Evolutionary conservation across 2,329 filamentous ascomycete species (phyloP), one percentile per base, ranked within the genome.

Genomic region (Fusarium guadeloupense): DNA sequence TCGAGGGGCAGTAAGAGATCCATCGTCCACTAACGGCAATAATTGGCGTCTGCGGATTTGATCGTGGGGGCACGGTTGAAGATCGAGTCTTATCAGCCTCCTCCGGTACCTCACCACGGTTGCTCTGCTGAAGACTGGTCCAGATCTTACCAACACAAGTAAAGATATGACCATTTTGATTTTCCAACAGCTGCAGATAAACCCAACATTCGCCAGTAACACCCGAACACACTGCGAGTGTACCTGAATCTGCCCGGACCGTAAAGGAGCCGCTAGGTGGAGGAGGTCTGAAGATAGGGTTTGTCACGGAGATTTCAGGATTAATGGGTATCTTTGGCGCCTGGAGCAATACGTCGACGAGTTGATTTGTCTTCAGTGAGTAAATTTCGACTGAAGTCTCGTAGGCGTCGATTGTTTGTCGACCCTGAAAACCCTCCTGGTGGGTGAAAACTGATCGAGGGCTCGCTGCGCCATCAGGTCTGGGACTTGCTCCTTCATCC

Each of bases 321-420:
- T 83, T 80, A 68, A 91, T 75, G 40, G 85, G 78, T 48, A 86
- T 79, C 71, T 86, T 81, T 43, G 90, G 84, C 37, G 89, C 87
- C 67, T 88, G 85, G 57, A 96, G 88, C 9, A 98, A 79, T 1
- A 91, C 89, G 21, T 88, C 85, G 49, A 97, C 77, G 50, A 86
- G 85, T 59, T 85, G 83, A 67, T 88, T 88, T n/a, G 88, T 91
- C 66, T 85, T 87, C 56, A 98, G 78, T 1, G 93, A 97, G 75
- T 94, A 96, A 0, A 98, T 80, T 67, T 97, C 92, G 6, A 97
- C 92, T 1, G 89, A 89, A 0, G 93, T 97, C 75, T 96, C 93
- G 70, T 94, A 96, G 40, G 83, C 82, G 43, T 85, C 83, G 54
- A 88, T 80, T 6, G 73, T 66, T 48, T 71, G 66, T 48, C 75